Conservation (phyloP, 495 filamentous ascomycete genomes). For the Viridothelium virens region DNA sequence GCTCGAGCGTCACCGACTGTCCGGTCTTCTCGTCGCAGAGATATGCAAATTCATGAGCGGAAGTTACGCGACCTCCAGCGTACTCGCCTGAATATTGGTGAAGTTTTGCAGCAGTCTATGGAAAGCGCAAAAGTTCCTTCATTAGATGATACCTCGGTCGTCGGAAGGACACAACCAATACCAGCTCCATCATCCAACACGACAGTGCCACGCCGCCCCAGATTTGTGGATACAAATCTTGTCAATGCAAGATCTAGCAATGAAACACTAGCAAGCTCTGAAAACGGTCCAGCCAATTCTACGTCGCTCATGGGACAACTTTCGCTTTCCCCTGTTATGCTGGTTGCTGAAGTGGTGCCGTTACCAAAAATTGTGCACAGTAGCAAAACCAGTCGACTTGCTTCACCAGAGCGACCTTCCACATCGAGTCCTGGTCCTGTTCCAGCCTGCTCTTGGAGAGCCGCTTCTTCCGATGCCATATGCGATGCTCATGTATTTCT, state of each 20-base stretch:
- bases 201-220: too few relatives aligned
- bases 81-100: constrained; percentile 15
- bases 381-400: constrained; percentile 18
- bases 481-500: not conserved
- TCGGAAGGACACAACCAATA: too few relatives aligned
- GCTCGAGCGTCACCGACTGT: not conserved
- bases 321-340: constrained; percentile 27
- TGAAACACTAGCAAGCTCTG: too few relatives aligned
- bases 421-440: not conserved
- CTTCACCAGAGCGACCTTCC: constrained; percentile 15
- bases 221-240: not conserved
- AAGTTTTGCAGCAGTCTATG: constrained; percentile 2
- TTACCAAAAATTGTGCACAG: constrained; percentile 16
- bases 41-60: constrained; percentile 23
- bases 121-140: not conserved
- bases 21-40: constrained; percentile 10
- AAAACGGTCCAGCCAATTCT: too few relatives aligned
- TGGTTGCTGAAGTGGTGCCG: constrained; percentile 28
- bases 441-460: not conserved
- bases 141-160: not conserved
- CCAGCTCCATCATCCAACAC: too few relatives aligned
- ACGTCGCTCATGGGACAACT: constrained; percentile 12
- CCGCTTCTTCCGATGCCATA: not conserved
- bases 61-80: constrained; percentile 27
- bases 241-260: not conserved